A percentile compares a stretch with the other conserved stretches of the same genome.
Conservation (phyloP, 2,329 filamentous ascomycete genomes). For the Colletotrichum orchidophilum region DNA sequence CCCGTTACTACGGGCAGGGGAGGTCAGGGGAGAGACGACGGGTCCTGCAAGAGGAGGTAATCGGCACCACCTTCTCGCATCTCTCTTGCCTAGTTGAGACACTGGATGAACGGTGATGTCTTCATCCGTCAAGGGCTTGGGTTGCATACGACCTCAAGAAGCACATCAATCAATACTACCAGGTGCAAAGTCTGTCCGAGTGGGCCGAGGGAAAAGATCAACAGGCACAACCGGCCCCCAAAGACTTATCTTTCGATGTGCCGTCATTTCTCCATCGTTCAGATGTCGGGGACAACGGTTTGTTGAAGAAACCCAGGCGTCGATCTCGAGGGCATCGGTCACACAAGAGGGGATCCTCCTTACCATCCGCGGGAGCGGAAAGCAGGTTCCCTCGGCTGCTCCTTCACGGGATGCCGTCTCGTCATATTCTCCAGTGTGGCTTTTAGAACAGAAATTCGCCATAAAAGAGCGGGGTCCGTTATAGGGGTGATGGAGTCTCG, state of each 20-base stretch:
- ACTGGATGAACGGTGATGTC: neutral
- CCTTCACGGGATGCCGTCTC: neutral
- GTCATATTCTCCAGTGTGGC: neutral
- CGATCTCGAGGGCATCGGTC: constrained; percentile 8
- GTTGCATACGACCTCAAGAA: neutral
- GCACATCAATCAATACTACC: neutral
- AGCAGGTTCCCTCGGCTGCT: neutral
- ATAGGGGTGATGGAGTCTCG: neutral
- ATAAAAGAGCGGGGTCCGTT: neutral
- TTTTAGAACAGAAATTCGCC: neutral
- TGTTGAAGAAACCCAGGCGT: constrained; percentile 6
- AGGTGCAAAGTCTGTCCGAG: neutral
- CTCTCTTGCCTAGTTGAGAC: neutral
- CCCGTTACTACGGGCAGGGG: neutral
- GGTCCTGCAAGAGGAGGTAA: neutral
- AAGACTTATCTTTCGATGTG: neutral
- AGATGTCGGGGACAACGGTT: neutral
- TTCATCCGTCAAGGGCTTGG: neutral
- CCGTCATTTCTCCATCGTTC: neutral
- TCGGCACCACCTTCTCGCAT: neutral
- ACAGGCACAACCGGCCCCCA: constrained; percentile 1
- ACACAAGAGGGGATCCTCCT: constrained; percentile 6
- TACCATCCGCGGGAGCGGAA: neutral
- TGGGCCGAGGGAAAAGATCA: constrained; percentile 9
- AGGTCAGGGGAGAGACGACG: constrained; percentile 3